Conservation (phyloP, 331 rosid species). For the Acacia concinna region DNA sequence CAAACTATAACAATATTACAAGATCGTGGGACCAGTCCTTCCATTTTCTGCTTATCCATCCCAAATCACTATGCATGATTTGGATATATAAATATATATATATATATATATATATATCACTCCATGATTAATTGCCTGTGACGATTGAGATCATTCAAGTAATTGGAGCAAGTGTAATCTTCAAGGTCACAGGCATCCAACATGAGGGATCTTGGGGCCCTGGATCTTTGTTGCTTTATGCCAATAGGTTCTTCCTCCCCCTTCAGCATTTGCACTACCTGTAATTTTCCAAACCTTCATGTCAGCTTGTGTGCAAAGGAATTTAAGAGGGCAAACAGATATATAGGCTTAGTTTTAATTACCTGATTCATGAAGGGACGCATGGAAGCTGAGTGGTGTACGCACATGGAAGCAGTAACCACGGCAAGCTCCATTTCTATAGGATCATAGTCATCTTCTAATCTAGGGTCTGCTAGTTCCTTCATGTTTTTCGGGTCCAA, state of each 20-base stretch:
- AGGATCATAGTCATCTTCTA: conserved; percentile 49
- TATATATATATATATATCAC: too few relatives aligned
- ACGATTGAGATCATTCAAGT: conserved; percentile 71
- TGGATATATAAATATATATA: too few relatives aligned
- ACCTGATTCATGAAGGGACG: conserved; percentile 78
- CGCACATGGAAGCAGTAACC: conserved; percentile 73
- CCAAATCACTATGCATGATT: too few relatives aligned
- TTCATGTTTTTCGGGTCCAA: conserved; percentile 45
- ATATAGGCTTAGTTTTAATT: not conserved
- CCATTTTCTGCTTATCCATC: too few relatives aligned
- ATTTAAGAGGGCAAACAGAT: too few relatives aligned
- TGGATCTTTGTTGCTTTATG: conserved; percentile 39
- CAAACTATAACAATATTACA: not conserved
- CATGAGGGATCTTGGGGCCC: conserved; percentile 45
- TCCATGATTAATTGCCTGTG: conserved; percentile 80
- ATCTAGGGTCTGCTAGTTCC: conserved; percentile 65
- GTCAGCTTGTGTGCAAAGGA: not conserved
- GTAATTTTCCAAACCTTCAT: conserved; percentile 10
- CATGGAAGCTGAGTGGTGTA: conserved; percentile 61
- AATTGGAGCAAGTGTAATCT: conserved; percentile 70
- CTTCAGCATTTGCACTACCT: conserved; percentile 62
- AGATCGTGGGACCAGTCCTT: too few relatives aligned
- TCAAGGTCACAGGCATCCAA: conserved; percentile 76
- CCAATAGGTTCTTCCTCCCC: conserved; percentile 56
- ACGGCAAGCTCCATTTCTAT: conserved; percentile 59